Base-by-base conservation (phyloP, 208 protist genomes). In the Leptomonas pyrrhocoris region DNA sequence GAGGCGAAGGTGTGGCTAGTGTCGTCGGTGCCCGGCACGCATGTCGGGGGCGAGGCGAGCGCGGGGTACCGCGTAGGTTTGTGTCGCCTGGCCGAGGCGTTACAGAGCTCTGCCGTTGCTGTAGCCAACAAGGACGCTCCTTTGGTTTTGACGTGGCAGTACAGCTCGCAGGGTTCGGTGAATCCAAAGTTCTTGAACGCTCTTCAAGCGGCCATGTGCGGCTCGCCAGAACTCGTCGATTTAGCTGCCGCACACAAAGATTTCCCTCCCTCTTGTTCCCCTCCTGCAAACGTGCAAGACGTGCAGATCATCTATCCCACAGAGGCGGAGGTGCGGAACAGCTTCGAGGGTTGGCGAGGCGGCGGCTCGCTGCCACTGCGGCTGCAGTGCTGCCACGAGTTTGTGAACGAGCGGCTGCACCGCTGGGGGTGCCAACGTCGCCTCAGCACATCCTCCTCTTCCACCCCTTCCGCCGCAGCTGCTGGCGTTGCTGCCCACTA, bases 301-400 rank as follows among this genome's bases (percentile, higher is more conserved):
- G 80, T 97, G 51, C 80, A 79, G 23, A 66, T 97, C 0, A 73
- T 95, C 15, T 97, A 94, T 62, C 93, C 93, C 13, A 93, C 88
- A 8, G 86, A 94, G 66, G 56, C 73, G 56, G 86, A 97, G 63
- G 93, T 97, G 56, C 74, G 81, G 15, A 30, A 81, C 25, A 79
- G 67, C 50, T 65, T 94, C 23, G 89, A 95, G 66, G 93, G 93
- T 1, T 97, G 88, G 83, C 53, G 79, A 28, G 90, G 84, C 2
- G 93, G 93, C 13, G 23, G 84, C 31, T 88, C 93, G 12, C 59
- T 97, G 27, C 93, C 93, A 27, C 36, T 95, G 43, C 72, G 66
- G 0, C 48, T 86, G 59, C 54, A 64, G 38, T 84, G 45, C 73
- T 91, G 83, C 61, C 71, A 89, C 59, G 66, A 74, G 16, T 94